Conservation (phyloP, 2,329 filamentous ascomycete species). For the Aureobasidium leucospermi region DNA sequence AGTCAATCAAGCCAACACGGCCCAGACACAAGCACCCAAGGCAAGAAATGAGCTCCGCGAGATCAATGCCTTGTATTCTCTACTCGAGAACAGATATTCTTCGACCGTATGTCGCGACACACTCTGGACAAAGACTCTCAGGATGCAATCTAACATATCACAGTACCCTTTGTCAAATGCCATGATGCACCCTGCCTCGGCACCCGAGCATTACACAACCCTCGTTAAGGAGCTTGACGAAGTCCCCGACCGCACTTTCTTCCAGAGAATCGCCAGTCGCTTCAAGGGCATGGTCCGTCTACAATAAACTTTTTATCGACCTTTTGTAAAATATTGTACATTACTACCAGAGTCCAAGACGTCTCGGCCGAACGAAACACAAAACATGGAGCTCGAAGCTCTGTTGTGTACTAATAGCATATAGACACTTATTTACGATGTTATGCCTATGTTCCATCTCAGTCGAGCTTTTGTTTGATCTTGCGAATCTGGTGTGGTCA, state of each 20-base stretch:
- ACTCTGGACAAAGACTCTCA: not conserved
- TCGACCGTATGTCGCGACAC: conserved; percentile 28
- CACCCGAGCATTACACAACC: conserved; percentile 46
- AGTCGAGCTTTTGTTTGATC: too few relatives aligned
- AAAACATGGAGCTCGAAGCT: not conserved
- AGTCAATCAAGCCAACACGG: conserved; percentile 17
- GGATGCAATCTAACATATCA: not conserved
- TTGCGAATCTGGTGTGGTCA: too few relatives aligned
- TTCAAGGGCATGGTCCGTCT: conserved; percentile 43
- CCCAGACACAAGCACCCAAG: conserved; percentile 1
- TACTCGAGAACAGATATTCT: conserved; percentile 53
- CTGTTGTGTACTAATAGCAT: conserved; percentile 2
- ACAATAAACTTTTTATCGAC: conserved; percentile 22
- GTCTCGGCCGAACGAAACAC: not conserved
- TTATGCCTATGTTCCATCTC: not conserved
- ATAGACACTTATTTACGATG: conserved; percentile 3
- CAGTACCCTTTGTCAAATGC: conserved; percentile 41
- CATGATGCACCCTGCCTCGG: conserved; percentile 43
- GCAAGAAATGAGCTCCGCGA: conserved; percentile 33
- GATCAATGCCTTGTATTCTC: conserved; percentile 51
- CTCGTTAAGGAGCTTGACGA: conserved; percentile 47
- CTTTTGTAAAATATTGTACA: not conserved
- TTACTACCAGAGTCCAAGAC: not conserved
- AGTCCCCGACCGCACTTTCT: conserved; percentile 43
- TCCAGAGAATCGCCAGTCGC: conserved; percentile 38